Percentiles rank a stretch among this genome's conserved stretches.
Conservation (phyloP, 2,329 filamentous ascomycete species). For the Trichoderma afroharzianum region DNA sequence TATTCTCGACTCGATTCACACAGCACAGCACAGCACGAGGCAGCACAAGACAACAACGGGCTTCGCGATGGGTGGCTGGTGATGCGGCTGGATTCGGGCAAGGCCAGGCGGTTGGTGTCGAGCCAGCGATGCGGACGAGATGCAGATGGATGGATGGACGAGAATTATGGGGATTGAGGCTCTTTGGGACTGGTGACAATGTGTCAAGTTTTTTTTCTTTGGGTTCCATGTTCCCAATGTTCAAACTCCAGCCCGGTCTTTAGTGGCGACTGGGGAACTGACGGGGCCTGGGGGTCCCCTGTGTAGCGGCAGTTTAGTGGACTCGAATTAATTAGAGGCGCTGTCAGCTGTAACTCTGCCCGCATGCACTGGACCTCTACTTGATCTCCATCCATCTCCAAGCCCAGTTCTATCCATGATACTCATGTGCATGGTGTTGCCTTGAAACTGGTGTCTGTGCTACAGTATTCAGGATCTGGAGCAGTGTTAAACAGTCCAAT, state of each 20-base stretch:
- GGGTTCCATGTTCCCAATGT: not conserved
- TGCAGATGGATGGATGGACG: conserved; percentile 2
- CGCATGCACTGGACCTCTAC: not conserved
- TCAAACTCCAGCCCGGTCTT: too few relatives aligned
- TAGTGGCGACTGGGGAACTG: not conserved
- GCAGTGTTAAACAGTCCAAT: not conserved
- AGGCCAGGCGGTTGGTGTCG: conserved; percentile 10
- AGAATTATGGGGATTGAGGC: conserved; percentile 14
- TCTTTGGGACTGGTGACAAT: not conserved
- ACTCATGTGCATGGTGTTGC: not conserved
- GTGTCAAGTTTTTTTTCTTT: not conserved
- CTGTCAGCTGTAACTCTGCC: not conserved
- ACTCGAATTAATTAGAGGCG: not conserved
- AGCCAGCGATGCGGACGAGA: conserved; percentile 13
- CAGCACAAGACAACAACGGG: not conserved
- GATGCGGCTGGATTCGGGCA: conserved; percentile 6
- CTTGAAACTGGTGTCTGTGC: not conserved
- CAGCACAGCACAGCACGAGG: not conserved
- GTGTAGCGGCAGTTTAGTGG: not conserved
- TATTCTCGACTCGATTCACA: not conserved
- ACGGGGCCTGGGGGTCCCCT: not conserved
- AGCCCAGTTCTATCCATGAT: not conserved
- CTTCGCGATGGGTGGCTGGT: conserved; percentile 3
- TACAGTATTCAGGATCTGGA: too few relatives aligned
- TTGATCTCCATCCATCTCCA: not conserved